Percentiles rank a stretch among this genome's conserved stretches.
These are phyloP conservation scores for Aspergillus floridensis DNA, from an alignment of 2,329 filamentous ascomycete genomes.

Conservation along the genomic window DNA sequence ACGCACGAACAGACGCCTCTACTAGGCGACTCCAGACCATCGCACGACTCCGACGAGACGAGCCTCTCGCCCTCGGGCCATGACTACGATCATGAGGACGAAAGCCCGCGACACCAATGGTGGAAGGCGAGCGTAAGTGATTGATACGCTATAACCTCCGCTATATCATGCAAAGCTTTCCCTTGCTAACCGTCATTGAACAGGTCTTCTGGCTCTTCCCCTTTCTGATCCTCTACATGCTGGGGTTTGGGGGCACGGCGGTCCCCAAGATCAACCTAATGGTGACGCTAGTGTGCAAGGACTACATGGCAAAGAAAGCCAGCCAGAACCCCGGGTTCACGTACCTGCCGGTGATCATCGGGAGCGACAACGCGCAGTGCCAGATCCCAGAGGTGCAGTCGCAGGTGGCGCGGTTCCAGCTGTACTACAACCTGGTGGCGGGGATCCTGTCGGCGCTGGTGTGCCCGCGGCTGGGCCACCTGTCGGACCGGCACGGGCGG, in stretches of 20 bases:
- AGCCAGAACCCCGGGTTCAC: conserved; percentile 58
- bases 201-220: conserved; percentile 80
- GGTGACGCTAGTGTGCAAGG: conserved; percentile 75
- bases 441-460: conserved; percentile 77
- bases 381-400: conserved; percentile 74
- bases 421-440: conserved; percentile 70
- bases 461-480: conserved; percentile 75
- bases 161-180: not conserved
- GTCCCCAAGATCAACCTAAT: conserved; percentile 89
- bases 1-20: conserved; percentile 27
- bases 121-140: conserved; percentile 50
- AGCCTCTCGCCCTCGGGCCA: not conserved
- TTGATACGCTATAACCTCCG: not conserved
- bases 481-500: conserved; percentile 85
- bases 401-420: conserved; percentile 71
- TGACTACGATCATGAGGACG: not conserved
- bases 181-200: conserved; percentile 4
- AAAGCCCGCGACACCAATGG: conserved; percentile 29
- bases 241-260: conserved; percentile 80
- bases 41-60: not conserved
- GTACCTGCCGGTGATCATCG: conserved; percentile 64
- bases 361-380: conserved; percentile 74
- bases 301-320: conserved; percentile 72
- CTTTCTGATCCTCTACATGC: conserved; percentile 75
- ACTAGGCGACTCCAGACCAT: conserved; percentile 12